Base-by-base conservation (phyloP, 768 basidiomycete genomes). In the Ramaria rubella region DNA sequence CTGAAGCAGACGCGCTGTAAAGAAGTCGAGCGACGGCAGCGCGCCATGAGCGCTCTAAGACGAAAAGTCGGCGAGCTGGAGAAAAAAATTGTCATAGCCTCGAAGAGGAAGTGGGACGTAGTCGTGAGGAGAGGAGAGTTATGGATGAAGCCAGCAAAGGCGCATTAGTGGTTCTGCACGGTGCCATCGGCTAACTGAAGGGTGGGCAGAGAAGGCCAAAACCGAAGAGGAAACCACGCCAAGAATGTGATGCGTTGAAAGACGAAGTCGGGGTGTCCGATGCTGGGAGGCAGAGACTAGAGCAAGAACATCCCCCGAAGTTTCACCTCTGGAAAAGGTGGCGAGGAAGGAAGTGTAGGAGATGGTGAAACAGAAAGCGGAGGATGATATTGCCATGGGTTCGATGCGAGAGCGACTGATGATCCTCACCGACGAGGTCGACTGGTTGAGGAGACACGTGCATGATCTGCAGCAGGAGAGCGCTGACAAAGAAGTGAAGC, bases 91-190 rank as follows among this genome's bases (percentile, higher is more conserved):
- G 84, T 52, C 77, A 82, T 15, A 70, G 75, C 55, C 74, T 86
- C 29, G 87, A 95, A 73, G 92, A 94, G 65, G 88, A 94, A 65
- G 87, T 94, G 27, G 94, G 97, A 59, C 76, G 81, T 6, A 87
- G 86, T 42, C 77, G 92, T 38, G 83, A 88, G 62, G 89, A 90
- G 64, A 89, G 85, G 19, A 88, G 90, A 59, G 71, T 94, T 40
- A 94, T 95, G 77, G 87, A 89, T 63, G 86, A 85, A 61, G 86
- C 88, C 1, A 88, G 86, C 58, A 78, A 86, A 2, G 83, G 84
- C 68, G 90, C 85, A 29, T 73, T 97, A 64, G 77, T 88, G 44
- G 82, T 83, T 70, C 77, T 96, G 43, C 90, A 97, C 64, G 70
- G 78, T 5, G 85, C 89, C 65, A 91, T 97, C 60, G 78, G 80